Percentiles rank a stretch among this genome's conserved stretches.
These are phyloP conservation scores for Colletotrichum filicis DNA, from an alignment of 2,329 filamentous ascomycete genomes.

Conservation along the genomic window DNA sequence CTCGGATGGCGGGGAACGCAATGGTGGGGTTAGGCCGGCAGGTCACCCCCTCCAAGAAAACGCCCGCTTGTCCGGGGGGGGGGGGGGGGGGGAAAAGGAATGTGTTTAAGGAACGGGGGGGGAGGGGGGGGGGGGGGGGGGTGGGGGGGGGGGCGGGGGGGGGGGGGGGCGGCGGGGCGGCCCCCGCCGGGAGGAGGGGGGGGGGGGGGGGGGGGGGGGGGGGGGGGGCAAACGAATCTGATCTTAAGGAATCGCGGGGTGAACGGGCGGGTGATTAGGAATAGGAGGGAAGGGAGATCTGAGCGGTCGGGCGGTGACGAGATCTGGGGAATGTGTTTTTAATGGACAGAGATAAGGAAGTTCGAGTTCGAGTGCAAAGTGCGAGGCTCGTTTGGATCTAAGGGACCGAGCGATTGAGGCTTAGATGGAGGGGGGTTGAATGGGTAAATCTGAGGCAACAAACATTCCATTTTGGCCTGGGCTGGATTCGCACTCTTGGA, in stretches of 20 bases:
- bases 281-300: slow-evolving; percentile 7
- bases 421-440: background rate
- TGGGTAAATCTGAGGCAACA: background rate
- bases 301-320: slow-evolving; percentile 27
- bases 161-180: no score
- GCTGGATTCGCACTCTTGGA: background rate
- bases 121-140: no score
- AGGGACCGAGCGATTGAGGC: background rate
- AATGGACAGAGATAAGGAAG: background rate
- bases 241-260: slow-evolving; percentile 9
- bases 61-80: background rate
- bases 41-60: background rate
- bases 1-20: background rate
- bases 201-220: background rate
- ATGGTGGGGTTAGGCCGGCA: slow-evolving; percentile 9
- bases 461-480: background rate
- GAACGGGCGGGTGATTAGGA: background rate
- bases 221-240: background rate
- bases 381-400: background rate
- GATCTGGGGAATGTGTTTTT: background rate
- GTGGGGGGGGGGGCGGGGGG: no score
- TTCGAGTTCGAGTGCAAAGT: background rate
- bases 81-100: background rate
- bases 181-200: no score
- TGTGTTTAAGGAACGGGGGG: no score